Evolutionary conservation across 2,329 filamentous ascomycete species (phyloP).

Genomic region (Colletotrichum tanaceti): DNA sequence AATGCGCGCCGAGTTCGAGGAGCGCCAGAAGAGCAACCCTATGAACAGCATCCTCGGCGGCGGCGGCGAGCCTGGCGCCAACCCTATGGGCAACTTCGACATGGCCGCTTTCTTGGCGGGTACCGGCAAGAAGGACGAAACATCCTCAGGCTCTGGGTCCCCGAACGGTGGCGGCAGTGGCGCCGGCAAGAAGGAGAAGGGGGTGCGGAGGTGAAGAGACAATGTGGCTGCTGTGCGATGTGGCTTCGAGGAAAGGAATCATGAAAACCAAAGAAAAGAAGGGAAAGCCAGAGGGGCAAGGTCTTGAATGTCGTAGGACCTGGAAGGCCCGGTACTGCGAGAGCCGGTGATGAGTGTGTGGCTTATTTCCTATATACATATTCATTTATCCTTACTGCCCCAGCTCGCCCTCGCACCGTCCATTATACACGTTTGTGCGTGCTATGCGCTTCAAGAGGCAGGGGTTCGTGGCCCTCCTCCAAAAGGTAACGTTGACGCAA

Average conservation of each 20-base stretch:
- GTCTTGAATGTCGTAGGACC: neutral
- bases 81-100: constrained; percentile 67
- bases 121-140: constrained; percentile 55
- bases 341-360: neutral
- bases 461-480: neutral
- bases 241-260: neutral
- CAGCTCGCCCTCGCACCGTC: neutral
- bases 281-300: no score
- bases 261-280: neutral
- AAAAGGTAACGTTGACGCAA: neutral
- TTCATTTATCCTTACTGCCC: constrained; percentile 14
- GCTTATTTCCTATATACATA: constrained; percentile 21
- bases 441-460: neutral
- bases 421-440: no score
- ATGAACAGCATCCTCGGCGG: constrained; percentile 67
- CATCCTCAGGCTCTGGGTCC: constrained; percentile 47
- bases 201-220: constrained; percentile 50
- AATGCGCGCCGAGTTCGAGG: constrained; percentile 90
- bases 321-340: neutral
- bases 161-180: constrained; percentile 43
- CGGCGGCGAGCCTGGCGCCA: constrained; percentile 46
- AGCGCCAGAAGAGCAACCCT: constrained; percentile 82
- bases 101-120: constrained; percentile 74
- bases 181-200: constrained; percentile 54
- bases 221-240: neutral